phyloP scores from a whole-genome alignment of 768 basidiomycete species.

The Phylloporus scabripes region DNA sequence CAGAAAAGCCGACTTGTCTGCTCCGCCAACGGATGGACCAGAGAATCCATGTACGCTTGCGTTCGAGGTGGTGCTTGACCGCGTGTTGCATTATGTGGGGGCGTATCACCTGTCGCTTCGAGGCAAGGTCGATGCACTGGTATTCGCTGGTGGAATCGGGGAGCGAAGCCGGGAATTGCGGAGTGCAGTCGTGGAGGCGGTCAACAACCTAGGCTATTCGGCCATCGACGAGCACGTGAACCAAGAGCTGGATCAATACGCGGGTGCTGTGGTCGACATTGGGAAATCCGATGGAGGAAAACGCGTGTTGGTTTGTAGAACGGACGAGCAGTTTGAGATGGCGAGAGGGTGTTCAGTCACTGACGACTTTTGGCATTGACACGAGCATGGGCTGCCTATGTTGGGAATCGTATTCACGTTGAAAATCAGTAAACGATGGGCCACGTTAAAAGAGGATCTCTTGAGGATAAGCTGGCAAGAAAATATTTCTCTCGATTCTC shows the following conservation, averaged over 20 bases:
- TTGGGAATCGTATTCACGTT: background rate
- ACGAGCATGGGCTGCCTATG: background rate
- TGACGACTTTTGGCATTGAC: slow-evolving; percentile 15
- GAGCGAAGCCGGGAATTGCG: slow-evolving; percentile 66
- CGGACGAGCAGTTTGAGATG: slow-evolving; percentile 60
- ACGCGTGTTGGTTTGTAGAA: slow-evolving; percentile 54
- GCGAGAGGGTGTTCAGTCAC: slow-evolving; percentile 34
- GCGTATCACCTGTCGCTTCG: slow-evolving; percentile 71
- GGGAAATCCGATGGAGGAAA: slow-evolving; percentile 27
- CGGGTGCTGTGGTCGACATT: slow-evolving; percentile 46
- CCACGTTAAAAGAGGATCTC: no score
- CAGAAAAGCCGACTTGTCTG: slow-evolving; percentile 31
- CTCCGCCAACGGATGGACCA: slow-evolving; percentile 10
- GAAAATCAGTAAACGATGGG: background rate
- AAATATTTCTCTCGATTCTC: no score
- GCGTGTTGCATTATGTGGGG: slow-evolving; percentile 67
- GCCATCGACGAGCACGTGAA: slow-evolving; percentile 47
- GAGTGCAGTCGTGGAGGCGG: slow-evolving; percentile 47
- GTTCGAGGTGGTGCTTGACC: slow-evolving; percentile 74
- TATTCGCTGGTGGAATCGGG: slow-evolving; percentile 87
- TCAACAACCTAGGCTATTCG: slow-evolving; percentile 59
- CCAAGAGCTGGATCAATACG: slow-evolving; percentile 27
- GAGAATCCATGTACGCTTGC: slow-evolving; percentile 50
- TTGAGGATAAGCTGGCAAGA: no score
- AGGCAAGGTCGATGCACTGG: slow-evolving; percentile 66